Base-by-base conservation (phyloP, 345 rosid genomes). In the Corchorus olitorius region DNA sequence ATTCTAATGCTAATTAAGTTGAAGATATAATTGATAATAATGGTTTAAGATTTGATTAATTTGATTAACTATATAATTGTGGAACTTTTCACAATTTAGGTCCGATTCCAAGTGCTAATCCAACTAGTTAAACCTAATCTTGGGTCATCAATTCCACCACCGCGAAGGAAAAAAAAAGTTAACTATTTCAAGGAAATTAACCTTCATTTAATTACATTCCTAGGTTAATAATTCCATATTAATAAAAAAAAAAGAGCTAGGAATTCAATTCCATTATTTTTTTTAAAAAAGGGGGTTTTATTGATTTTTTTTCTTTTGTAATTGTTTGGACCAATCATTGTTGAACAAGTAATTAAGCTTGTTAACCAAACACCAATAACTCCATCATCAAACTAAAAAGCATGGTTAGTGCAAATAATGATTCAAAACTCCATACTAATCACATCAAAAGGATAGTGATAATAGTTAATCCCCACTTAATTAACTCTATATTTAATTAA, bases 21-120 rank as follows among this genome's bases (percentile, higher is more conserved):
- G 43, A 39, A 39, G 43, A 39, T 39, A 27, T 27, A 27, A 27
- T 39, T 4, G 43, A 39, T 39, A 27, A 39, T 39, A 27, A 39
- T 39, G 43, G 43, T 39, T 39, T 15, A 53, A 6, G 10, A 16
- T 9, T 48, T 76, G 64, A 58, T 7, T 58, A 79, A 79, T 82
- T 72, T 63, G 80, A 48, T 33, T 48, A 37, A 52, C 33, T 20
- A 71, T 33, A 35, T n/a, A 27, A 65, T 73, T 72, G 74, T 74
- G 43, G 54, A 75, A 16, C 70, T 71, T 71, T 41, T 53, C 19
- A 4, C 41, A 59, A 43, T 70, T 64, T 77, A 72, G 77, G 58
- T 59, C 2, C 16, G n/a, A 70, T 75, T 76, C 73, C 54, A 48
- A 75, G 69, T 76, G 83, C 58, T 76, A 54, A 74, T 79, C 66